Evolutionary conservation across 768 basidiomycete genomes (phyloP), one percentile per base, ranked within the genome.

Genomic region (Calocybe gangraenosa): DNA sequence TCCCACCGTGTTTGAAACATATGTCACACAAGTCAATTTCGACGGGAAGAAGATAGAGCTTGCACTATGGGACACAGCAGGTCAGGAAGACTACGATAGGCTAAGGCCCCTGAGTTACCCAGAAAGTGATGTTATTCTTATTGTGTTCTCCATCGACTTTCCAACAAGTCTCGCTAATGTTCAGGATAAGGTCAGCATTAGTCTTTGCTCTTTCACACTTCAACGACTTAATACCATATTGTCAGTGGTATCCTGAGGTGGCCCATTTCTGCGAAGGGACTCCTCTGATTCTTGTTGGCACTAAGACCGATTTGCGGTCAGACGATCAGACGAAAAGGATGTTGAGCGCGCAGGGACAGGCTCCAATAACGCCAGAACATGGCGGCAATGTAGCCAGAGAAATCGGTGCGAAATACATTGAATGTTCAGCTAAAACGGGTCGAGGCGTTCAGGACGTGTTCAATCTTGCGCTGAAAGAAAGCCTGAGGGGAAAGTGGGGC

Each of bases 21-120:
- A 92, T 58, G 88, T 92, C 44, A 91, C 88, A 10, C 82, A 87
- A 52, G 86, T 93, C 30, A 72, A 81, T 39, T 91, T 86, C 57
- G 92, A 94, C 19, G 84, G 86, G 45, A 93, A 92, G 66, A 71
- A 88, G 15, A 82, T 99, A 50, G 92, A 96, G 59, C 78, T 99
- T 34, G 95, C 96, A n/a, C 74, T 99, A 14, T 99, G 95, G 92
- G 93, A 97, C 66, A 97, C 93, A 1, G 93, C 93, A 0, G 93
- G 93, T 20, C 93, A 96, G 64, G 93, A 97, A 67, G 93, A 97
- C 69, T 97, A 96, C 65, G 92, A 94, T 64, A 78, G 88, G 51
- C 75, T 93, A 45, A 76, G 89, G 53, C 88, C 89, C 15, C 72
- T 92, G 51, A 87, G 84, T 62, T 92, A 92, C 55, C 88, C 90